Evolutionary conservation across 1,284 basidiomycete species (phyloP), one percentile per base, ranked within the genome.

Genomic region (Macrocystidia cucumis): DNA sequence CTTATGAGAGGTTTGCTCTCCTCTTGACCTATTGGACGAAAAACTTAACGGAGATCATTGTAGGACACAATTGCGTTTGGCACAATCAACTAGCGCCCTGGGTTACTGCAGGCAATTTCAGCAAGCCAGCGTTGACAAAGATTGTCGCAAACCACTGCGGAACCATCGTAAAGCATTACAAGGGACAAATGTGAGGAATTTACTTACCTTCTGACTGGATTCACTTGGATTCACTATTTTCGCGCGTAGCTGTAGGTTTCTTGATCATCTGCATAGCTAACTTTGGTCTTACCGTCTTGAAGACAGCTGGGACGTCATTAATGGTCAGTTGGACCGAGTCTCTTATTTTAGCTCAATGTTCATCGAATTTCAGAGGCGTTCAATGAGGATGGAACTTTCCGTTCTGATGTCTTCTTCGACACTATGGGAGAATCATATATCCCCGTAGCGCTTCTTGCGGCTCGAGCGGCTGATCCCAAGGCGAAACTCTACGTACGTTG

Each of bases 361-460:
- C n/a, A n/a, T n/a, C n/a, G n/a, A n/a, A n/a, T n/a, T n/a, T n/a
- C n/a, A n/a, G n/a, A 74, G 47, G 61, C 68, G 4, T 64, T 74
- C 48, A 71, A 72, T 43, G 71, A 74, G 13, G 64, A 74, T 45
- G 71, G 71, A 3, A 69, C 66, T 5, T 53, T 52, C 42, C 61
- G 67, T 29, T 35, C 52, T 16, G 57, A 59, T 32, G 62, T 72
- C n/a, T 74, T 70, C 56, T 65, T 59, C 52, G 60, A 62, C 43
- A 65, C 63, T 3, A 60, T 69, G 7, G 66, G 66, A 7, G 51
- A 55, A 3, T 44, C 48, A 17, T 74, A 65, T 49, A 59, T 72
- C 34, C 43, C 54, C 13, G 62, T 62, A 24, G 70, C 69, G 3
- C 57, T 74, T 23, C 47, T 51, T 5, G 60, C 67, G 11, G 69